Percentiles rank a stretch among this genome's conserved stretches.
These are phyloP conservation scores for Ophiostoma montium DNA, from an alignment of 2,329 filamentous ascomycete species.

Conservation along the genomic window DNA sequence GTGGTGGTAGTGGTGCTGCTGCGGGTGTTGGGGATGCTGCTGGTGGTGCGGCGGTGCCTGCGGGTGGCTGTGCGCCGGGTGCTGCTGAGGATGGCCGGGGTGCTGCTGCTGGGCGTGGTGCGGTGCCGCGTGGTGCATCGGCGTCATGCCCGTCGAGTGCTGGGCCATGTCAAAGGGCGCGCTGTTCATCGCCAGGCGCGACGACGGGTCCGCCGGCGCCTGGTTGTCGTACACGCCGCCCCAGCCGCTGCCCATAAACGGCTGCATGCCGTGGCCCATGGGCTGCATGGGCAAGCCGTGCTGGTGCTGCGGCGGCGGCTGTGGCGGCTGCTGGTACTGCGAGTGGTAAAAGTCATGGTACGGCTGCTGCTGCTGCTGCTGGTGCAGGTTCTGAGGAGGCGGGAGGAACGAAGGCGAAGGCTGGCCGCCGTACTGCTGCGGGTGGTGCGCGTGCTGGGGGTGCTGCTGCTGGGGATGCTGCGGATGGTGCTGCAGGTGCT, in stretches of 20 bases:
- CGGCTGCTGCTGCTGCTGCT: slow-evolving; percentile 5
- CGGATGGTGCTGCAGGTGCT: slow-evolving; percentile 2
- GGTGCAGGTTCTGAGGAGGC: slow-evolving; percentile 4
- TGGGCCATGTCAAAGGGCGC: slow-evolving; percentile 5
- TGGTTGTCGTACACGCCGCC: slow-evolving; percentile 8
- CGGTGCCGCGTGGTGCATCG: slow-evolving; percentile 2
- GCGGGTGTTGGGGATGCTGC: background rate
- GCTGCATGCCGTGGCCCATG: slow-evolving; percentile 3
- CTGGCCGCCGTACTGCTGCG: slow-evolving; percentile 6
- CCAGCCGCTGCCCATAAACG: slow-evolving; percentile 7
- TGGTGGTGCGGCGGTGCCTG: background rate
- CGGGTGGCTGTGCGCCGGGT: background rate
- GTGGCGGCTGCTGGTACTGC: slow-evolving; percentile 6
- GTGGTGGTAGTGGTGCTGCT: slow-evolving; percentile 5
- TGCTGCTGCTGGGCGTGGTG: slow-evolving; percentile 4
- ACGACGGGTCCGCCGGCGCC: background rate
- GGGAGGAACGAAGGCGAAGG: slow-evolving; percentile 6
- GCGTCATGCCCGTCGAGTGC: slow-evolving; percentile 4
- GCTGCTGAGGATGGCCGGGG: background rate
- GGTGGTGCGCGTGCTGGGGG: slow-evolving; percentile 5
- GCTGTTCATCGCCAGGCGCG: slow-evolving; percentile 7
- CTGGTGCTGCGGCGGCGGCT: slow-evolving; percentile 4
- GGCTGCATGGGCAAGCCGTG: slow-evolving; percentile 6
- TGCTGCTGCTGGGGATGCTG: background rate
- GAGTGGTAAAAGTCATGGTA: slow-evolving; percentile 9